phyloP scores from a whole-genome alignment of 192 early-diverging fungal genomes.

The Coemansia sp. region DNA sequence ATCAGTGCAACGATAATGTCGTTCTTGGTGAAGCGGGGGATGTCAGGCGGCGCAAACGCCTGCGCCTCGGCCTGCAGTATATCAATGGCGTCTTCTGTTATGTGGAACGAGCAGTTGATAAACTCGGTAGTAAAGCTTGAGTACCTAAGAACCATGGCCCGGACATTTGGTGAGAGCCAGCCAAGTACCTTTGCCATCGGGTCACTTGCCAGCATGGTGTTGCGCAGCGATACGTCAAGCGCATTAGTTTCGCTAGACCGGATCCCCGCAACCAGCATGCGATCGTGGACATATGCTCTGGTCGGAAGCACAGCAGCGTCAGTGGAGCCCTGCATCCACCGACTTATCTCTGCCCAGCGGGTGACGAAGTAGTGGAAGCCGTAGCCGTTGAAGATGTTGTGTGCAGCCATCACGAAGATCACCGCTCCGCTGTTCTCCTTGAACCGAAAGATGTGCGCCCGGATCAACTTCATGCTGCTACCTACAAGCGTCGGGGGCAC shows the following conservation, averaged over 20 bases:
- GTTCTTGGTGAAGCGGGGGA: not conserved
- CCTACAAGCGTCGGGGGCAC: not conserved
- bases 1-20: not conserved
- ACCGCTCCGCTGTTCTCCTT: conserved; percentile 4
- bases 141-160: not conserved
- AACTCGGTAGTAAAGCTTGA: not conserved
- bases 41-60: not conserved
- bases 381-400: conserved; percentile 3
- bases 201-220: not conserved
- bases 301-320: not conserved
- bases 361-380: not conserved
- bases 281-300: not conserved
- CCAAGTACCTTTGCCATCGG: not conserved
- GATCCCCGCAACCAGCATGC: not conserved
- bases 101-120: conserved; percentile 2
- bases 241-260: not conserved
- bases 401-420: not conserved
- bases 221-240: not conserved
- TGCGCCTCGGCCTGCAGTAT: not conserved
- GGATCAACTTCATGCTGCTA: not conserved
- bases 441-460: not conserved
- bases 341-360: conserved; percentile 6
- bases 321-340: conserved; percentile 8
- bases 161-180: conserved; percentile 2
- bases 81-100: not conserved